Evolutionary conservation across 1,284 basidiomycete genomes (phyloP).

Genomic region (Sporisorium reilianum): DNA sequence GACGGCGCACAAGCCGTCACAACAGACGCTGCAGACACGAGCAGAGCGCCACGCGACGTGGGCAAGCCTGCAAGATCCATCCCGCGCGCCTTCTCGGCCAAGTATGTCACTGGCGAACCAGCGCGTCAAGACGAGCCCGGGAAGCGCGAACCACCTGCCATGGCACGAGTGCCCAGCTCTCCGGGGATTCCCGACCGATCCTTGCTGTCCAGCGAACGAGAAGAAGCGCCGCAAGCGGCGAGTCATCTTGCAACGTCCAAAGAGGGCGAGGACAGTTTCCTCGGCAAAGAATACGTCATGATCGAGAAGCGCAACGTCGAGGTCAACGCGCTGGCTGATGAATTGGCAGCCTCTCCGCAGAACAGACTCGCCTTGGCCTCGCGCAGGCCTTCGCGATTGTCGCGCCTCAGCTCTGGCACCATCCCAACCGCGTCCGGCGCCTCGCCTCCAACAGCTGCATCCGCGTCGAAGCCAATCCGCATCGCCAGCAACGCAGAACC

Average conservation of each 20-base stretch:
- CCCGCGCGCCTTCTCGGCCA: slow-evolving; percentile 44
- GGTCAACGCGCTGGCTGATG: slow-evolving; percentile 74
- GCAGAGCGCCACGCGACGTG: slow-evolving; percentile 7
- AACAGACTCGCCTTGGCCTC: slow-evolving; percentile 26
- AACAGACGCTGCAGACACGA: neutral
- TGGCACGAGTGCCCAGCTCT: slow-evolving; percentile 31
- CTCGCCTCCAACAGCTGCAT: slow-evolving; percentile 23
- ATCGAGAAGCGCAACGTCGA: slow-evolving; percentile 75
- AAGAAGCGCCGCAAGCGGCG: slow-evolving; percentile 3
- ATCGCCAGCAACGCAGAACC: slow-evolving; percentile 21
- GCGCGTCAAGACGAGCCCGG: slow-evolving; percentile 19
- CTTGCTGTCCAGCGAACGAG: slow-evolving; percentile 10
- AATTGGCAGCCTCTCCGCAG: slow-evolving; percentile 51
- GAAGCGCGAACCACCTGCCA: slow-evolving; percentile 11
- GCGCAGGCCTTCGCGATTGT: slow-evolving; percentile 51
- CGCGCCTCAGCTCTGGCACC: slow-evolving; percentile 40
- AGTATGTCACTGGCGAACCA: slow-evolving; percentile 49
- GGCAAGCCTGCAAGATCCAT: slow-evolving; percentile 15
- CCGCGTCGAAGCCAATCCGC: slow-evolving; percentile 25
- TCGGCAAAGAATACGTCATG: slow-evolving; percentile 73
- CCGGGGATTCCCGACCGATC: slow-evolving; percentile 32
- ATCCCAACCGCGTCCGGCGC: slow-evolving; percentile 18
- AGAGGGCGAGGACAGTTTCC: slow-evolving; percentile 56
- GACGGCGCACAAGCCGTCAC: neutral
- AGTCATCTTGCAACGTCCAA: slow-evolving; percentile 10